phyloP scores from a whole-genome alignment of 2,329 filamentous ascomycete genomes.

The Penicillium sp. region DNA sequence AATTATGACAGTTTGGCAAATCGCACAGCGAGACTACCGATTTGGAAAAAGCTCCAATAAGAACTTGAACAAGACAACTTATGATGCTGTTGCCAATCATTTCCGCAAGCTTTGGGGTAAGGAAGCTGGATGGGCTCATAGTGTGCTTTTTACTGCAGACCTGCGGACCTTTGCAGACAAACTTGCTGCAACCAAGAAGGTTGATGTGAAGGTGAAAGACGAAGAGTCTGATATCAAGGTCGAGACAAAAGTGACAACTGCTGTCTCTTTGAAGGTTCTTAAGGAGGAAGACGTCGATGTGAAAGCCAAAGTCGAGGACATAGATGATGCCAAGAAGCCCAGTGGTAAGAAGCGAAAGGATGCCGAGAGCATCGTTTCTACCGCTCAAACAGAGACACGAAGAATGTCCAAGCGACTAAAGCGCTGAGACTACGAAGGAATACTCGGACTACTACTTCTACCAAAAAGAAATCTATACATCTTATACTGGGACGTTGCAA shows the following conservation, averaged over 20 bases:
- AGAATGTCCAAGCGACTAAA: slow-evolving; percentile 33
- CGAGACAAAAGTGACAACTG: slow-evolving; percentile 27
- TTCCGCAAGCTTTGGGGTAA: slow-evolving; percentile 88
- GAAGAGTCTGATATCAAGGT: slow-evolving; percentile 27
- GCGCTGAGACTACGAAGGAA: background rate
- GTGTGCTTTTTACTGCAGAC: slow-evolving; percentile 92
- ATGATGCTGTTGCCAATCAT: slow-evolving; percentile 84
- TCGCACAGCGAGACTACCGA: slow-evolving; percentile 91
- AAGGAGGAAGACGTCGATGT: slow-evolving; percentile 21
- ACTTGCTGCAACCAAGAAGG: slow-evolving; percentile 43
- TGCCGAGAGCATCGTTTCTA: slow-evolving; percentile 19
- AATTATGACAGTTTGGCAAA: slow-evolving; percentile 73
- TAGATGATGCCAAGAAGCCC: slow-evolving; percentile 9
- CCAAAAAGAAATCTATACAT: background rate
- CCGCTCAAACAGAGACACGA: slow-evolving; percentile 24
- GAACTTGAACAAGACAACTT: slow-evolving; percentile 82
- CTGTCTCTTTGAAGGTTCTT: slow-evolving; percentile 23
- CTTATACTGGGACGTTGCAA: background rate
- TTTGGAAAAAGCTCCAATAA: slow-evolving; percentile 81
- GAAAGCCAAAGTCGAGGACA: slow-evolving; percentile 20
- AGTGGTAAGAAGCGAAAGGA: slow-evolving; percentile 19
- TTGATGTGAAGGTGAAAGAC: slow-evolving; percentile 35
- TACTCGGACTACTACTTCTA: background rate
- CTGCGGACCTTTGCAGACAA: slow-evolving; percentile 76
- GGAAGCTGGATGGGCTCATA: slow-evolving; percentile 96